These are phyloP conservation scores for Saccharomycopsis babjevae DNA, from an alignment of 805 yeast species.

Conservation along the genomic window DNA sequence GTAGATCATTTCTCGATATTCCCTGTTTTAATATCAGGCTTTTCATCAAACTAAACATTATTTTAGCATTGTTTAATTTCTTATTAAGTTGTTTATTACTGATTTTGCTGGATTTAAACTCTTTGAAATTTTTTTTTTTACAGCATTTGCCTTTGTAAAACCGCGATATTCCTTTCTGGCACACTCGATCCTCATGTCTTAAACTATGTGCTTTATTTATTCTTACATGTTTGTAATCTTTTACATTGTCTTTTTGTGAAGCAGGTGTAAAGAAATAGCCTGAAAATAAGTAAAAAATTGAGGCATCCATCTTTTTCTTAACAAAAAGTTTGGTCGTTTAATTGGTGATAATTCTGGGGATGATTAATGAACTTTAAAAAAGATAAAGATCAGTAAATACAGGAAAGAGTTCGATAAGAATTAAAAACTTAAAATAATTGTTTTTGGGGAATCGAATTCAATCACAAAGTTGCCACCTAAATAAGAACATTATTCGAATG, in stretches of 20 bases:
- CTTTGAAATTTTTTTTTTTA: not conserved
- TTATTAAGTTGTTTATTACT: not conserved
- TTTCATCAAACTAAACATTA: not conserved
- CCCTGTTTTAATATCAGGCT: not conserved
- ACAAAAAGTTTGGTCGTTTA: not conserved
- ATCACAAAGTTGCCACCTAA: no score
- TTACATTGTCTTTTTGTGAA: not conserved
- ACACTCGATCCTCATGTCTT: not conserved
- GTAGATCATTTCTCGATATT: not conserved
- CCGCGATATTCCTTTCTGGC: not conserved
- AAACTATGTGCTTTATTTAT: not conserved
- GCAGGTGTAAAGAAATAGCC: not conserved
- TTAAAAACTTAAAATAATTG: no score
- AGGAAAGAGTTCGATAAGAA: no score
- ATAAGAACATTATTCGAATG: no score
- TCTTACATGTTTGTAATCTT: not conserved
- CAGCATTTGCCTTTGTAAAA: not conserved
- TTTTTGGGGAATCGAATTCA: no score
- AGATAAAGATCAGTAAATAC: no score
- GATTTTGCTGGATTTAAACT: not conserved
- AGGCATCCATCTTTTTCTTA: not conserved
- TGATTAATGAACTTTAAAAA: no score
- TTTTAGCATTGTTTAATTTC: not conserved
- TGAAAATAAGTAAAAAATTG: not conserved
- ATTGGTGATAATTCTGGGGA: no score